A percentile compares a stretch with the other conserved stretches of the same genome.
phyloP scores from a whole-genome alignment of 176 grass and related monocot species.

The Oryza australiensis region DNA sequence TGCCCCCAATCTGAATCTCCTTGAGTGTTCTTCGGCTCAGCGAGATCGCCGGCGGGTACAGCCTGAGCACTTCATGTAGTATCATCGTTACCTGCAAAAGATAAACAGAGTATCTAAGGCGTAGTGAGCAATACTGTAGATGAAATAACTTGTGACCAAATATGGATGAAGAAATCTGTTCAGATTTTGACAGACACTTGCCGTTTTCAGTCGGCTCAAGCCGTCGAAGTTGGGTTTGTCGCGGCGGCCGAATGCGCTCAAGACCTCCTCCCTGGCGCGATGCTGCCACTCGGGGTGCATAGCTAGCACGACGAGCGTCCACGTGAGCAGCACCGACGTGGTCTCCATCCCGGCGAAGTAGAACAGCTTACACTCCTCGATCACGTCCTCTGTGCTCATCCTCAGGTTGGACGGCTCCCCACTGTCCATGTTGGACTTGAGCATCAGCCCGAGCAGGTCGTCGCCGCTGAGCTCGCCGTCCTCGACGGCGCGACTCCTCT shows the following conservation, averaged over 20 bases:
- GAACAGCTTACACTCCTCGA: slow-evolving; percentile 86
- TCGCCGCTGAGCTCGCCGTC: slow-evolving; percentile 34
- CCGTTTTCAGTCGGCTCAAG: slow-evolving; percentile 57
- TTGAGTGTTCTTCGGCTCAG: slow-evolving; percentile 45
- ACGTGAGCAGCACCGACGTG: slow-evolving; percentile 61
- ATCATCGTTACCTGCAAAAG: slow-evolving; percentile 65
- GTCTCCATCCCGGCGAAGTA: slow-evolving; percentile 80
- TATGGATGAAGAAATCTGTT: background rate
- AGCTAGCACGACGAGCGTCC: slow-evolving; percentile 52
- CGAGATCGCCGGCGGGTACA: slow-evolving; percentile 54
- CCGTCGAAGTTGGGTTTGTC: slow-evolving; percentile 47
- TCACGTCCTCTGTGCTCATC: slow-evolving; percentile 65
- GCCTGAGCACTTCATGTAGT: slow-evolving; percentile 66
- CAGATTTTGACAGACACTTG: slow-evolving; percentile 6
- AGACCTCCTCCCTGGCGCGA: slow-evolving; percentile 66
- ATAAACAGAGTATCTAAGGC: background rate
- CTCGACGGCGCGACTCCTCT: slow-evolving; percentile 42
- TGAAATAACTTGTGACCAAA: background rate
- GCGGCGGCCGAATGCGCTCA: slow-evolving; percentile 41
- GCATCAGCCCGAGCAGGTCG: slow-evolving; percentile 65
- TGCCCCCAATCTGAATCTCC: slow-evolving; percentile 50
- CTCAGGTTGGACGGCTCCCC: slow-evolving; percentile 22
- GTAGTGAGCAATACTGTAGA: background rate
- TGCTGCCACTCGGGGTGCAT: slow-evolving; percentile 68
- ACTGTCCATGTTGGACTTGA: slow-evolving; percentile 54